Base-by-base conservation (phyloP, 805 yeast species). In the Saturnispora bothae region DNA sequence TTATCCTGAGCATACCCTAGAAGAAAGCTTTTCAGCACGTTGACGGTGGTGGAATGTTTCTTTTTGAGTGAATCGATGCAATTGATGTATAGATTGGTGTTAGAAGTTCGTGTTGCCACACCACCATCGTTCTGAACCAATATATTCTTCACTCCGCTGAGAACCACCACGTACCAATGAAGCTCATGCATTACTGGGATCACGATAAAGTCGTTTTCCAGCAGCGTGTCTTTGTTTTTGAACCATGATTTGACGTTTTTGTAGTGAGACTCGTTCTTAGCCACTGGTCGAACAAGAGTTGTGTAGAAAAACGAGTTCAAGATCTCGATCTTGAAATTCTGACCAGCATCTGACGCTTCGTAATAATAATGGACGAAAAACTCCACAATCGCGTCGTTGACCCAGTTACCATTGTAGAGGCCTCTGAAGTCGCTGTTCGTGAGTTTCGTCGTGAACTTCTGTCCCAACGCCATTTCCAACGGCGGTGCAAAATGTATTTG, bases 121-220 rank as follows among this genome's bases (percentile, higher is more conserved):
- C 15, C 15, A 5, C 7, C 7, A 26, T 26, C 28, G 12, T 26
- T 26, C 12, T n/a, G n/a, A 10, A 26, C 40, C 27, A 48, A 48
- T 19, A 58, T 32, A 27, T 33, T 47, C 35, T 73, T 63, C 49
- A 73, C 61, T 43, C 79, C 69, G 41, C 74, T 65, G 4, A 89
- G 71, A 4, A 89, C 70, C 20, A 83, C 78, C 33, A 88, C 77
- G 52, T 77, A 83, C 98, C 98, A 92, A 60, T 92, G 98, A 28
- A 72, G 64, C 29, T 69, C 69, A 44, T 78, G 83, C 56, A 84
- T 83, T 7, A 92, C 77, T 1, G 98, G 98, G 9, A 89, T 65
- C 2, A 88, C 68, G 2, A 85, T 62, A 49, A 68, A 74, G 32
- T 73, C 69, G 50, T 68, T 78, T 15, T 62, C 64, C 56, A 76